Conservation (phyloP, 2,329 filamentous ascomycete genomes). For the Myriosclerotinia curreyana region DNA sequence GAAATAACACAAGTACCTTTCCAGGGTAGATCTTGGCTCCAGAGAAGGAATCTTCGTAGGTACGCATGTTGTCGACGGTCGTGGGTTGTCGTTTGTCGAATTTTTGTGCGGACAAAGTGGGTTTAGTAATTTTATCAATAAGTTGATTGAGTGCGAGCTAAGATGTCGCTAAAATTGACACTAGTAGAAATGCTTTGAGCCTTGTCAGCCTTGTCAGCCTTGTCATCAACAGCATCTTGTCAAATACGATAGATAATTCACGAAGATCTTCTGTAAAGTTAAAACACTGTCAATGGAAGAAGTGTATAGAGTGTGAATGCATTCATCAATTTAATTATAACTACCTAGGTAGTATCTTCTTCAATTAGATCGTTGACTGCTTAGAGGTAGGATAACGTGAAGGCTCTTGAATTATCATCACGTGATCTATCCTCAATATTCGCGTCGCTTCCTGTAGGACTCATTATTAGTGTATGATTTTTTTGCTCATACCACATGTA, state of each 20-base stretch:
- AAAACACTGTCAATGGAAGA: background rate
- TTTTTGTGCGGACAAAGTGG: conserved; percentile 29
- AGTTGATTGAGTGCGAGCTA: conserved; percentile 20
- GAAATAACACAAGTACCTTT: conserved; percentile 56
- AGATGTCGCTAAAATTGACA: conserved; percentile 22
- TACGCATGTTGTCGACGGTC: conserved; percentile 38
- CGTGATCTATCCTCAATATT: background rate
- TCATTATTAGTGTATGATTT: no score
- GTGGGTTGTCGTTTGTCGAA: conserved; percentile 33
- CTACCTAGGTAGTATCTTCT: no score
- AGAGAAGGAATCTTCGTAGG: conserved; percentile 74
- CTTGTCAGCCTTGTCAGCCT: conserved; percentile 17
- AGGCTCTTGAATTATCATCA: fast-evolving
- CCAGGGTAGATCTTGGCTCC: conserved; percentile 77
- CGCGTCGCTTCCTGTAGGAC: no score
- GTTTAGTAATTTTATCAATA: conserved; percentile 23
- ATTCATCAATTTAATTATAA: no score
- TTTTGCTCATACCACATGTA: background rate
- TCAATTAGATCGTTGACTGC: no score
- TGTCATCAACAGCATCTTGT: background rate
- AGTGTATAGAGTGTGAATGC: fast-evolving
- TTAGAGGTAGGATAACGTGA: background rate
- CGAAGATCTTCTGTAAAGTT: no score
- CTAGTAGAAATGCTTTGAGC: conserved; percentile 2
- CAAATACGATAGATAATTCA: no score